Evolutionary conservation across 2,329 filamentous ascomycete species (phyloP).

Genomic region (Pleomassaria siparia): DNA sequence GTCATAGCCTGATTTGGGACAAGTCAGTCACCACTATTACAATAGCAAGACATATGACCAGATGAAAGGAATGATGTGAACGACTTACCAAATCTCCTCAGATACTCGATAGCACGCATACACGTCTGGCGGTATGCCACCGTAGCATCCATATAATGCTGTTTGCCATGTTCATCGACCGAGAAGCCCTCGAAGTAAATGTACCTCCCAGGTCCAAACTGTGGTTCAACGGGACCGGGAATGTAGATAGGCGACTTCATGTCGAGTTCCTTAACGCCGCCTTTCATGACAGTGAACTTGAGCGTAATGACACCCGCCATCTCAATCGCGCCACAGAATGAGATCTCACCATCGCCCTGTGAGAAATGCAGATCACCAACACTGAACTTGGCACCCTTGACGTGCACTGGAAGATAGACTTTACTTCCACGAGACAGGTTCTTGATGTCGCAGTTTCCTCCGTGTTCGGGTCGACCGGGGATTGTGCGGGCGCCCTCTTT

Average conservation of each 20-base stretch:
- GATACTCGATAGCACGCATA: constrained; percentile 76
- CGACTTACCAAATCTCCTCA: constrained; percentile 66
- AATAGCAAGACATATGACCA: not conserved
- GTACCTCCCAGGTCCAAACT: constrained; percentile 79
- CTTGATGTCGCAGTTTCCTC: constrained; percentile 91
- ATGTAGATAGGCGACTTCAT: constrained; percentile 85
- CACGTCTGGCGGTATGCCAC: constrained; percentile 84
- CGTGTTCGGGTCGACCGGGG: constrained; percentile 80
- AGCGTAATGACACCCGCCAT: constrained; percentile 92
- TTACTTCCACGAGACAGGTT: constrained; percentile 78
- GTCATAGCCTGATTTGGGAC: constrained; percentile 52
- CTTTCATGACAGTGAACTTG: constrained; percentile 85
- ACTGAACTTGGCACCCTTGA: constrained; percentile 82
- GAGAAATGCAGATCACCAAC: constrained; percentile 88
- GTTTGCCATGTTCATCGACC: constrained; percentile 84
- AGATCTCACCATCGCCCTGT: constrained; percentile 89
- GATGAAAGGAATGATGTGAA: not conserved
- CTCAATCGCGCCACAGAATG: constrained; percentile 76
- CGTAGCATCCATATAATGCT: constrained; percentile 84
- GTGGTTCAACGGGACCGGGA: constrained; percentile 83
- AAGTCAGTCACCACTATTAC: not conserved
- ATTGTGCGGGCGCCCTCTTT: constrained; percentile 82
- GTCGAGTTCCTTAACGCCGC: constrained; percentile 70
- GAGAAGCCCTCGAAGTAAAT: constrained; percentile 89
- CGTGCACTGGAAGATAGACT: constrained; percentile 85